phyloP scores from a whole-genome alignment of 192 early-diverging fungal genomes.

The Fimicolochytrium jonesii region DNA sequence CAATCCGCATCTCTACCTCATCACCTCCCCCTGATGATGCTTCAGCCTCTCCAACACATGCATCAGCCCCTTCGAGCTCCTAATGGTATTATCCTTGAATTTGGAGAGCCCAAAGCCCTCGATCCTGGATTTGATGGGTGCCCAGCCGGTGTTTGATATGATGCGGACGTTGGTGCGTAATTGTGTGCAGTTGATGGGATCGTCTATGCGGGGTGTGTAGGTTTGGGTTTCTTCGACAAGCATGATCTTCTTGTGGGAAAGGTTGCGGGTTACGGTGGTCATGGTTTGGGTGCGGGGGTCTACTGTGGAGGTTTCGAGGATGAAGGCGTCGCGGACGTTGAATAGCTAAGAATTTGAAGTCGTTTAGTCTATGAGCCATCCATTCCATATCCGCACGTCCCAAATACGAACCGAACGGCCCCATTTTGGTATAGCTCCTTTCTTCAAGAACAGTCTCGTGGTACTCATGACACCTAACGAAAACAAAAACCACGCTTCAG shows the following conservation, averaged over 20 bases:
- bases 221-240: constrained; percentile 89
- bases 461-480: constrained; percentile 66
- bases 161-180: constrained; percentile 81
- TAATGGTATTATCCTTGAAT: constrained; percentile 75
- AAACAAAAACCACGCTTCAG: background rate
- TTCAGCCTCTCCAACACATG: constrained; percentile 40
- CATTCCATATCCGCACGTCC: background rate
- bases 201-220: constrained; percentile 25
- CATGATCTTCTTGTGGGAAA: constrained; percentile 90
- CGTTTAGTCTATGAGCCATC: background rate
- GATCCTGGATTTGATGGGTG: constrained; percentile 67
- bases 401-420: constrained; percentile 41
- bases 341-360: constrained; percentile 61
- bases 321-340: constrained; percentile 78
- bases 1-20: too few species aligned
- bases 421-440: constrained; percentile 85
- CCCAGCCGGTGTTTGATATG: constrained; percentile 83
- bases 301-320: constrained; percentile 85
- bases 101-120: constrained; percentile 84
- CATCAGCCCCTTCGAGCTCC: constrained; percentile 44
- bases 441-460: constrained; percentile 86
- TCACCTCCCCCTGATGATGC: constrained; percentile 4
- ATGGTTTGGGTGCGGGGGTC: constrained; percentile 74
- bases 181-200: constrained; percentile 57
- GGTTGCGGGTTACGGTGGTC: constrained; percentile 79